Evolutionary conservation across 352 stramenopile species (phyloP), one percentile per base, ranked within the genome.

Genomic region (Phytophthora syringae): DNA sequence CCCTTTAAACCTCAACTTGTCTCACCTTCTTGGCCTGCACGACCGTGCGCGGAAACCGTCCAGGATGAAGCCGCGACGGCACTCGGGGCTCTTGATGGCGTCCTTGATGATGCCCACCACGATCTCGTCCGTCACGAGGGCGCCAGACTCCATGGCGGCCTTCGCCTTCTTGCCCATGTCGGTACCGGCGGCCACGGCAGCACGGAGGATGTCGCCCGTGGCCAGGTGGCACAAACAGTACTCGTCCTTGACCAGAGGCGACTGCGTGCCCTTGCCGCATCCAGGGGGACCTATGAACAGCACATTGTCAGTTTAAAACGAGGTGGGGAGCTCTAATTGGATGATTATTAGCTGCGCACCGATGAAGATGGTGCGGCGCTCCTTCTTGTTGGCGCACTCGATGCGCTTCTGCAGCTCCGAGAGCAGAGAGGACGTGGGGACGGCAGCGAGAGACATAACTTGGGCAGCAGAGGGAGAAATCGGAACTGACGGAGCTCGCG

Each of bases 101-200:
- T 99, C 98, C 66, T 97, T 95, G 71, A 99, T 99, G 80, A 99
- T 99, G 42, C 97, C 98, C 39, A 99, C 98, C 24, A 99, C 97
- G 70, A 99, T 98, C 67, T 99, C 98, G 74, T 99, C 98, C 34
- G 88, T 92, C 40, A 98, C 95, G 45, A 98, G 91, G 27, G 79
- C 76, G 34, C 90, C 95, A 30, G 95, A 90, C 64, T 99, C 98
- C 98, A 99, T 99, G 52, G 98, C 90, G n/a, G 88, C 92, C 73
- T 99, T 98, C 45, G 97, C 97, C 84, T 99, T 97, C 69, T 98
- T 95, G 45, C 98, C 98, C 72, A 99, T 98, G 24, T 99, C 96
- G 7, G 97, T 99, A 72, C 97, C 96, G 15, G 91, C 91, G 18
- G 88, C 77, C 36, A 99, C 98, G 37, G 98, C 98, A 3, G 94